A percentile compares a stretch with the other conserved stretches of the same genome.
Evolutionary conservation across 805 yeast species (phyloP).

Genomic region (Suhomyces prunicola): DNA sequence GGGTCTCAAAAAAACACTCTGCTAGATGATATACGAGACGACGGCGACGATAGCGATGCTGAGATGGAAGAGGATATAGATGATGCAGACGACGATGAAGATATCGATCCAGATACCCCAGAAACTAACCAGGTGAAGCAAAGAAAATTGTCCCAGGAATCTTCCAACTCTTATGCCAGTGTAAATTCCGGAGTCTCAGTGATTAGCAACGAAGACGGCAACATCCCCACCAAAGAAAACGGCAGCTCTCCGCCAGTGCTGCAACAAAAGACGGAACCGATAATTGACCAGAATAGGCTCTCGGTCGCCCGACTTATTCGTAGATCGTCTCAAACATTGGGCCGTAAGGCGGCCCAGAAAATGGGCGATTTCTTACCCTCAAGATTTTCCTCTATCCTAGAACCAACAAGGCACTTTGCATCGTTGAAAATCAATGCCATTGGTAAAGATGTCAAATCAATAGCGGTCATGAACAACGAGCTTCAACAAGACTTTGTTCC

Average conservation of each 20-base stretch:
- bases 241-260: background rate
- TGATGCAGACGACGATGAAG: constrained; percentile 23
- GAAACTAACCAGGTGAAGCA: constrained; percentile 22
- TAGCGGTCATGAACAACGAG: constrained; percentile 44
- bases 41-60: constrained; percentile 14
- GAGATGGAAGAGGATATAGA: constrained; percentile 12
- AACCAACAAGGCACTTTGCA: constrained; percentile 91
- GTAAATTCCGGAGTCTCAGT: constrained; percentile 26
- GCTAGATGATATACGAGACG: constrained; percentile 12
- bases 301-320: constrained; percentile 74
- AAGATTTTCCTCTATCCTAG: constrained; percentile 76
- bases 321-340: constrained; percentile 72
- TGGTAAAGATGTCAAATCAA: constrained; percentile 39
- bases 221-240: background rate
- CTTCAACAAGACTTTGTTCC: constrained; percentile 30
- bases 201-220: constrained; percentile 15
- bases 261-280: constrained; percentile 47
- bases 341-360: constrained; percentile 79
- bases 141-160: constrained; percentile 38
- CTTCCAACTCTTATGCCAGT: constrained; percentile 32
- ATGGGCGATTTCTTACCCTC: constrained; percentile 86
- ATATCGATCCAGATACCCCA: constrained; percentile 22
- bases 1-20: constrained; percentile 14
- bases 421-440: constrained; percentile 61
- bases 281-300: constrained; percentile 66